Evolutionary conservation across 257 asterid species (phyloP).

Genomic region (Plantago ovata): DNA sequence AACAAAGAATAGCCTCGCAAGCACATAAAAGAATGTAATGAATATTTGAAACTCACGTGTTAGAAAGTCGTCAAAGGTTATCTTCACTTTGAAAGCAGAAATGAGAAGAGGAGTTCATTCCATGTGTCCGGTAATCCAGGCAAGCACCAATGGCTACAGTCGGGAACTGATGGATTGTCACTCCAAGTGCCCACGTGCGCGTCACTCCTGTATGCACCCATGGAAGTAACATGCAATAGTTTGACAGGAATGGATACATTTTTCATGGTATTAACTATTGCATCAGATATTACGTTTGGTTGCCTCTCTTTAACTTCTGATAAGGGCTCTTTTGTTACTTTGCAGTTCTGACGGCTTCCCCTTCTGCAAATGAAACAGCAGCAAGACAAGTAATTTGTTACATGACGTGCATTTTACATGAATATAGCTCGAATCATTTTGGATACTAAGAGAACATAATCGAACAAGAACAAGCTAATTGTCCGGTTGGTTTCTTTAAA

Average conservation of each 20-base stretch:
- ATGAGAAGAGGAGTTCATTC: slow-evolving; percentile 72
- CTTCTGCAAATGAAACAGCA: slow-evolving; percentile 31
- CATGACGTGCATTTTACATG: background rate
- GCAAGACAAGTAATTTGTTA: slow-evolving; percentile 9
- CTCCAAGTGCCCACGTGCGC: slow-evolving; percentile 82
- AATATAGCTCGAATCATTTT: background rate
- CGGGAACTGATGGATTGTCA: slow-evolving; percentile 74
- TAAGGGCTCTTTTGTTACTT: slow-evolving; percentile 60
- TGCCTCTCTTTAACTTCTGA: slow-evolving; percentile 35
- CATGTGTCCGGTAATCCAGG: slow-evolving; percentile 91
- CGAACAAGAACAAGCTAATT: too few species aligned
- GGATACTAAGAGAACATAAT: background rate
- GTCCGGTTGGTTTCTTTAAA: too few species aligned
- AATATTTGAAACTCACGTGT: slow-evolving; percentile 23
- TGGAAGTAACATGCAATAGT: slow-evolving; percentile 63
- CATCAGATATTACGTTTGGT: slow-evolving; percentile 50
- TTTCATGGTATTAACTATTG: slow-evolving; percentile 41
- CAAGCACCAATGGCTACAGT: slow-evolving; percentile 96
- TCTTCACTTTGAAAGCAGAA: slow-evolving; percentile 31
- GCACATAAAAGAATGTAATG: background rate
- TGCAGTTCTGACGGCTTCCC: slow-evolving; percentile 53
- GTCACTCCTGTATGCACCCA: slow-evolving; percentile 72
- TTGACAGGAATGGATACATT: slow-evolving; percentile 48
- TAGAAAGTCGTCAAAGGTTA: slow-evolving; percentile 6
- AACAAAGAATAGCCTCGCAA: background rate